Conservation (phyloP, 2,329 filamentous ascomycete species). For the Nothophoma quercina region DNA sequence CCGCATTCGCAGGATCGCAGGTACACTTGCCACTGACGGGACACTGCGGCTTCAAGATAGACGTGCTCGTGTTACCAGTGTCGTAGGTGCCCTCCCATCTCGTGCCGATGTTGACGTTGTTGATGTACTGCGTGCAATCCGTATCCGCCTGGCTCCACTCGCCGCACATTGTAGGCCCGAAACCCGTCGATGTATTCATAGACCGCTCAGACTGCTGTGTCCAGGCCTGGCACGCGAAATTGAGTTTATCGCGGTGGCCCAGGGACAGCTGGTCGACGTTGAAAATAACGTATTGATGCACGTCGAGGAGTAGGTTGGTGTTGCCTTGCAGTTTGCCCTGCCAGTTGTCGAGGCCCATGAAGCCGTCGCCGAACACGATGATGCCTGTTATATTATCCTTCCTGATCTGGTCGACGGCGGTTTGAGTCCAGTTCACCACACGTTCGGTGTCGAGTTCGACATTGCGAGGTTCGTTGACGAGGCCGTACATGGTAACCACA, state of each 20-base stretch:
- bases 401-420: slow-evolving; percentile 76
- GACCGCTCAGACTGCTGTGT: slow-evolving; percentile 76
- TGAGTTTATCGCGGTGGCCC: slow-evolving; percentile 82
- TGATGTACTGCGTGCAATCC: slow-evolving; percentile 86
- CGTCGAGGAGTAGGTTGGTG: slow-evolving; percentile 84
- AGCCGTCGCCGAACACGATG: slow-evolving; percentile 92
- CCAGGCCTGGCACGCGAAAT: slow-evolving; percentile 90
- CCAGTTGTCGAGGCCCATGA: slow-evolving; percentile 91
- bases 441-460: slow-evolving; percentile 65
- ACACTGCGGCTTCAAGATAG: slow-evolving; percentile 76
- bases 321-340: slow-evolving; percentile 78
- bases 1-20: slow-evolving; percentile 79
- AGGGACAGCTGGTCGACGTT: slow-evolving; percentile 85
- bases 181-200: slow-evolving; percentile 78
- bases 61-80: slow-evolving; percentile 67
- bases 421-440: slow-evolving; percentile 81
- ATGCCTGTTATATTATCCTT: slow-evolving; percentile 76
- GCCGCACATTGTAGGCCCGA: slow-evolving; percentile 91
- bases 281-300: slow-evolving; percentile 98
- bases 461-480: slow-evolving; percentile 95
- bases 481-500: slow-evolving; percentile 88
- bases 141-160: slow-evolving; percentile 99
- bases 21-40: slow-evolving; percentile 74
- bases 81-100: slow-evolving; percentile 91
- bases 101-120: slow-evolving; percentile 86